phyloP scores from a whole-genome alignment of 73 alveolate genomes.

The Paramecium tetraurelia region DNA sequence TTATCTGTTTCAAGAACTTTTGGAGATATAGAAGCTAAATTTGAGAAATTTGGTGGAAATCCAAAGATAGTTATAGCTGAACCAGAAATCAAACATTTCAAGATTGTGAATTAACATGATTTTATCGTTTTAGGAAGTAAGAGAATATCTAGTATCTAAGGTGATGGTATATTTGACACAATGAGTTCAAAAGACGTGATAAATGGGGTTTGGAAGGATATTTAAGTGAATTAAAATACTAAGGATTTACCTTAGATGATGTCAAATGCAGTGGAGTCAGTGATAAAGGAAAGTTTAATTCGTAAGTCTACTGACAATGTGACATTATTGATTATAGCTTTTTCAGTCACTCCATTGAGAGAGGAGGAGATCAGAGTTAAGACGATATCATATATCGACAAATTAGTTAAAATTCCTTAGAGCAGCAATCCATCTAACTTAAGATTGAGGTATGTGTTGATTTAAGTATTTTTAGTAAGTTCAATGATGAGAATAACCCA shows the following conservation, averaged over 20 bases:
- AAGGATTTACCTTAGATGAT: constrained; percentile 77
- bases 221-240: not conserved
- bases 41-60: constrained; percentile 90
- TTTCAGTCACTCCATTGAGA: not conserved
- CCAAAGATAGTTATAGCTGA: constrained; percentile 89
- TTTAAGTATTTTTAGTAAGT: not conserved
- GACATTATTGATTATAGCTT: constrained; percentile 89
- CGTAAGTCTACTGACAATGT: constrained; percentile 92
- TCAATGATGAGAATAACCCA: constrained; percentile 4
- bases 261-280: constrained; percentile 90
- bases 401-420: not conserved
- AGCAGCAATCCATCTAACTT: not conserved
- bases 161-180: constrained; percentile 98
- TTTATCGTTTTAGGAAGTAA: constrained; percentile 73
- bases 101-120: constrained; percentile 73
- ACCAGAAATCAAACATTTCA: constrained; percentile 88
- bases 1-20: constrained; percentile 92
- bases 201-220: constrained; percentile 69
- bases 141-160: not conserved
- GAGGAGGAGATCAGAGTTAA: not conserved
- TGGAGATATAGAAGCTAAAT: constrained; percentile 97
- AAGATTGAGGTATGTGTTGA: not conserved
- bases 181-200: constrained; percentile 88
- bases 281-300: constrained; percentile 82
- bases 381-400: not conserved